Evolutionary conservation across 2,329 filamentous ascomycete species (phyloP).

Genomic region (Dactylonectria estremocensis): DNA sequence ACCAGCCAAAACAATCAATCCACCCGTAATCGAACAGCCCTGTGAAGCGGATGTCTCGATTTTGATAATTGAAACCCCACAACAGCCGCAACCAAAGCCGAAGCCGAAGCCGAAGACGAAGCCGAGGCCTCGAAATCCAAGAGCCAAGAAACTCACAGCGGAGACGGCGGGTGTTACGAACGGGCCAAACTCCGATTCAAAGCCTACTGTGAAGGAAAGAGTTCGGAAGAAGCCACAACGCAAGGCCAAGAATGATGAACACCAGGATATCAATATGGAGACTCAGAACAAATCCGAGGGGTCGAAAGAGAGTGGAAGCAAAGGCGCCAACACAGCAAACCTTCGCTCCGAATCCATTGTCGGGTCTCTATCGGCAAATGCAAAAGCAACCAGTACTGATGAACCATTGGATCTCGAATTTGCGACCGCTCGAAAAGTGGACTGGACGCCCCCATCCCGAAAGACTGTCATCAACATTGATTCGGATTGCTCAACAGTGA

Average conservation of each 20-base stretch:
- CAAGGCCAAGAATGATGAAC: slow-evolving; percentile 14
- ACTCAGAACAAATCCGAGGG: slow-evolving; percentile 40
- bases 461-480: slow-evolving; percentile 51
- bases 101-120: slow-evolving; percentile 30
- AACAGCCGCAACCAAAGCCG: slow-evolving; percentile 33
- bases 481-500: slow-evolving; percentile 50
- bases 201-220: slow-evolving; percentile 47
- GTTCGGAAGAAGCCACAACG: slow-evolving; percentile 57
- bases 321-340: slow-evolving; percentile 49
- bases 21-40: slow-evolving; percentile 4
- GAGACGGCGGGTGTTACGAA: slow-evolving; percentile 29
- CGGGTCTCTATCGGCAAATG: slow-evolving; percentile 33
- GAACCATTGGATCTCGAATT: slow-evolving; percentile 59
- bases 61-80: slow-evolving; percentile 43
- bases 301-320: slow-evolving; percentile 39
- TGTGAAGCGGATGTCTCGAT: slow-evolving; percentile 37
- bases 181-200: slow-evolving; percentile 14
- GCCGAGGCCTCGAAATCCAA: slow-evolving; percentile 40
- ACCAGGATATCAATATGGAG: slow-evolving; percentile 22
- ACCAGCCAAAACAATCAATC: not conserved
- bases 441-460: slow-evolving; percentile 78
- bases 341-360: slow-evolving; percentile 50
- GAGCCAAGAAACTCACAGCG: slow-evolving; percentile 31
- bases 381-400: slow-evolving; percentile 44
- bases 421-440: slow-evolving; percentile 69